Base-by-base conservation (phyloP, 2,329 filamentous ascomycete species). In the Pseudogymnoascus sp. region DNA sequence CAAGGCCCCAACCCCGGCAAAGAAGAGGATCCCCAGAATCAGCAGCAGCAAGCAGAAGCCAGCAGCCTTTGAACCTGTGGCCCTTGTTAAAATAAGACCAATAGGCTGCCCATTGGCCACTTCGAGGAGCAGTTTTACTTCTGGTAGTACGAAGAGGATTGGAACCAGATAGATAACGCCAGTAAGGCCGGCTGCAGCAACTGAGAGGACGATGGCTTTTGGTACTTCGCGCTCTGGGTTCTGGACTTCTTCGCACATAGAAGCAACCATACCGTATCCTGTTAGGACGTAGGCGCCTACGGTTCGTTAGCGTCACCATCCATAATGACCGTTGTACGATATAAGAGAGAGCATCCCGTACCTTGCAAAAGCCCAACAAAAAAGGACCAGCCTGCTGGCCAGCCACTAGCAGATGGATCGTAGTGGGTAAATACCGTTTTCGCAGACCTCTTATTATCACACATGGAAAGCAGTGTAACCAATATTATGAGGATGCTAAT, bases 31-130 rank as follows among this genome's bases (percentile, higher is more conserved):
- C 1, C 89, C 88, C 23, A 92, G 80, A 67, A 93, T 85, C 2
- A 92, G 77, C 73, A 92, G 89, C 12, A 92, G 79, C 5, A 92
- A 78, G 0, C 86, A 88, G 66, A 93, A 91, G 0, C 89, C 90
- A 23, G 88, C 90, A 4, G 78, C 84, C 1, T 86, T 80, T 19
- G 87, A 89, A 1, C 89, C 89, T 0, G 89, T 92, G 8, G 86
- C 89, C 0, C 78, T 85, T 75, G 90, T 90, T 80, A 92, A 92
- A 33, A 92, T 77, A 3, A 87, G 78, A 7, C 87, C 88, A 65
- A 93, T 89, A 1, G 90, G 89, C 69, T 92, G 90, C 7, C 86
- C 87, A 69, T 85, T 90, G 21, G 87, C 81, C 12, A 89, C 87
- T 2, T 75, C 73, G 29, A 90, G 83, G 14, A 92, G 81, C 55